A percentile compares a stretch with the other conserved stretches of the same genome.
phyloP scores from a whole-genome alignment of 345 rosid genomes.

The Chamaenerion angustifolium region DNA sequence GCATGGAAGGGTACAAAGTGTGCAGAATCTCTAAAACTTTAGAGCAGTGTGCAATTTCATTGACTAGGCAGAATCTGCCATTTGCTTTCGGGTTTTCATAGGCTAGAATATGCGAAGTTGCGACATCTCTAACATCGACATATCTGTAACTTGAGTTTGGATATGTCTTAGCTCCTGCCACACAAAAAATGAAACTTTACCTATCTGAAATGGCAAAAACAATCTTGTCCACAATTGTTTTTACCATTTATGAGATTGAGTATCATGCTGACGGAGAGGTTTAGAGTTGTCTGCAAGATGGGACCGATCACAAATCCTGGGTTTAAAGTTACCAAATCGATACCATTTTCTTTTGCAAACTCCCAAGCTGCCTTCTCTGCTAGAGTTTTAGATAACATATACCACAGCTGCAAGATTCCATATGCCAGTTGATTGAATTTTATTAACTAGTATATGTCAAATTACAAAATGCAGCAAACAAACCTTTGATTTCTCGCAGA shows the following conservation, averaged over 20 bases:
- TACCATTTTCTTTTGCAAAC: conserved; percentile 5
- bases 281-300: neutral
- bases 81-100: conserved; percentile 28
- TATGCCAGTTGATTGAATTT: too few relatives aligned
- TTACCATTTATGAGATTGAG: conserved; percentile 6
- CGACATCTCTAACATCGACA: conserved; percentile 43
- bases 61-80: conserved; percentile 28
- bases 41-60: neutral
- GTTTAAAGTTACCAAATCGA: conserved; percentile 8
- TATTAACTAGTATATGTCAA: too few relatives aligned
- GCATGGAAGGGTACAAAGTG: conserved; percentile 14
- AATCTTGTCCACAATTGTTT: too few relatives aligned
- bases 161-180: conserved; percentile 10
- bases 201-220: too few relatives aligned
- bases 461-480: too few relatives aligned
- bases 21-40: conserved; percentile 11
- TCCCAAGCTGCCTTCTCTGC: conserved; percentile 10
- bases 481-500: conserved; percentile 11
- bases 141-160: conserved; percentile 14
- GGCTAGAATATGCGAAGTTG: conserved; percentile 39
- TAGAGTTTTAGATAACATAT: conserved; percentile 7
- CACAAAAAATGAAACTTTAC: neutral
- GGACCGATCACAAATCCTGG: conserved; percentile 11
- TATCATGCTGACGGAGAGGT: conserved; percentile 6
- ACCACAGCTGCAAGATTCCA: conserved; percentile 6